These are phyloP conservation scores for Artemisia princeps DNA, from an alignment of 140 eudicot genomes.

Conservation along the genomic window DNA sequence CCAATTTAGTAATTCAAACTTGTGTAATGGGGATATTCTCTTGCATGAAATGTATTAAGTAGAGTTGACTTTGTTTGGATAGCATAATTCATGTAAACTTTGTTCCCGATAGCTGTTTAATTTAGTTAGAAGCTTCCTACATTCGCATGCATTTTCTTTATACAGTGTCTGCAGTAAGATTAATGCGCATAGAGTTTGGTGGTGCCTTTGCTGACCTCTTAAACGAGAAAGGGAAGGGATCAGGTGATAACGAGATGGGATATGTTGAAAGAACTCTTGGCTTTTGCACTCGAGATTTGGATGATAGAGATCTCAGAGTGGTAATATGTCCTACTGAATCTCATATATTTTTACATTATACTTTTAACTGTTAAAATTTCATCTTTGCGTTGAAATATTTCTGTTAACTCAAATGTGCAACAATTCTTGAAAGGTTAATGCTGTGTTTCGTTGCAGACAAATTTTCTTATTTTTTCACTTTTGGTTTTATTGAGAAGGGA, in stretches of 20 bases:
- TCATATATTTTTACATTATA: neutral
- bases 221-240: constrained; percentile 89
- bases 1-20: neutral
- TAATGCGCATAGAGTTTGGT: constrained; percentile 90
- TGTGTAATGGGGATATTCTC: neutral
- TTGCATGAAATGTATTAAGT: neutral
- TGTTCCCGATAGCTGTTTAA: neutral
- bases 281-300: constrained; percentile 80
- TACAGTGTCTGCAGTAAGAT: constrained; percentile 83
- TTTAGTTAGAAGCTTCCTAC: constrained; percentile 5
- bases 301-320: constrained; percentile 81
- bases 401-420: neutral
- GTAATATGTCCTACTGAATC: constrained; percentile 34
- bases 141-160: constrained; percentile 8
- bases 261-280: constrained; percentile 94
- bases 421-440: neutral
- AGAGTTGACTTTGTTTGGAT: neutral
- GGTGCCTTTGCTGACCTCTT: constrained; percentile 94
- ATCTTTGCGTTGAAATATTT: neutral
- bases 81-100: neutral
- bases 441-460: no score
- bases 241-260: constrained; percentile 88
- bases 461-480: no score
- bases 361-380: neutral
- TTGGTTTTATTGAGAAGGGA: no score